These are phyloP conservation scores for Pleurotus pulmonarius DNA, from an alignment of 768 basidiomycete genomes.

Conservation along the genomic window DNA sequence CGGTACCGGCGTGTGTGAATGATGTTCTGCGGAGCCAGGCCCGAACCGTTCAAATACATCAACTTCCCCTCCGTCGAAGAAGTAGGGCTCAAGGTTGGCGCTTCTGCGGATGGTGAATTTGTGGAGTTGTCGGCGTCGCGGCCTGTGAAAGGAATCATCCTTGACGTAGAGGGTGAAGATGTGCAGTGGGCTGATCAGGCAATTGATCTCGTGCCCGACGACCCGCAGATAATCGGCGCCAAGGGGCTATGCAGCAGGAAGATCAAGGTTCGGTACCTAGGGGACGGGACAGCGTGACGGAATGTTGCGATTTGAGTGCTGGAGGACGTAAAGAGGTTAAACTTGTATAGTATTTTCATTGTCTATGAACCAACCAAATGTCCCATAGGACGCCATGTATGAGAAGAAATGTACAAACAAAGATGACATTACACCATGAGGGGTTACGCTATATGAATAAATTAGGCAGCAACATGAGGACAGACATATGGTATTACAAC, in stretches of 20 bases:
- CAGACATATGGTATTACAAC: constrained; percentile 6
- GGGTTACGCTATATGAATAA: constrained; percentile 8
- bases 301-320: constrained; percentile 6
- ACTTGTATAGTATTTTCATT: constrained; percentile 7
- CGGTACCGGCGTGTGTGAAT: background rate
- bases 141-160: constrained; percentile 85
- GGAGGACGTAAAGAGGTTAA: constrained; percentile 3
- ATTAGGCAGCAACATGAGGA: background rate
- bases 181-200: constrained; percentile 87
- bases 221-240: constrained; percentile 67
- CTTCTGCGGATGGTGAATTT: constrained; percentile 52
- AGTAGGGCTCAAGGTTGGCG: constrained; percentile 53
- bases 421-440: constrained; percentile 7
- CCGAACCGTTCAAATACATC: constrained; percentile 93
- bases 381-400: constrained; percentile 6
- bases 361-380: constrained; percentile 9
- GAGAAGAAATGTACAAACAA: constrained; percentile 8
- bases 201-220: constrained; percentile 85
- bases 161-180: constrained; percentile 72
- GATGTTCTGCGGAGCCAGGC: constrained; percentile 46
- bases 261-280: constrained; percentile 66
- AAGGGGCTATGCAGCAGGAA: constrained; percentile 63
- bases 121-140: constrained; percentile 51
- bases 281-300: constrained; percentile 68
- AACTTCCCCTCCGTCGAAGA: constrained; percentile 64